phyloP scores from a whole-genome alignment of 1,284 basidiomycete species.

The Heterobasidion parviporum region DNA sequence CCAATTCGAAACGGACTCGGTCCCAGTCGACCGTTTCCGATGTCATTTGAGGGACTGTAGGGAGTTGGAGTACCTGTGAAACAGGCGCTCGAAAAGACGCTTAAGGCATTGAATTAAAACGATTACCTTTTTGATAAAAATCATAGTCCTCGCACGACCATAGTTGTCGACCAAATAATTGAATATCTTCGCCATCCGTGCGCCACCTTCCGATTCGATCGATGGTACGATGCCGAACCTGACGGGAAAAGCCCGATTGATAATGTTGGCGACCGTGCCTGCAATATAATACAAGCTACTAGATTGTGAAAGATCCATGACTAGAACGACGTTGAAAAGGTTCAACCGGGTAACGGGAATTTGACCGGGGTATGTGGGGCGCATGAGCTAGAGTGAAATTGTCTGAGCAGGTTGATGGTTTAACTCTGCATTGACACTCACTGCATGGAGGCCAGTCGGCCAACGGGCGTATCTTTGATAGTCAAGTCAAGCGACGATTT shows the following conservation, averaged over 20 bases:
- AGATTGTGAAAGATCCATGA: slow-evolving; percentile 68
- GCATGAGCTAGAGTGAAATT: slow-evolving; percentile 45
- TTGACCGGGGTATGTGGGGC: slow-evolving; percentile 67
- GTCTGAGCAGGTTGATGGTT: slow-evolving; percentile 9
- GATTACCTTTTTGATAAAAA: slow-evolving; percentile 49
- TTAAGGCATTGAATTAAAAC: neutral
- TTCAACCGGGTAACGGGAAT: slow-evolving; percentile 69
- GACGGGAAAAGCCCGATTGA: slow-evolving; percentile 67
- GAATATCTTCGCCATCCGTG: slow-evolving; percentile 65
- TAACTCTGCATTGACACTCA: slow-evolving; percentile 22
- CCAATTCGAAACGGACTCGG: slow-evolving; percentile 33
- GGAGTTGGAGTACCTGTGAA: neutral
- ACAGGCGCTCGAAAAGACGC: too few species aligned
- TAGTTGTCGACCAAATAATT: slow-evolving; percentile 59
- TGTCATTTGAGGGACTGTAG: neutral
- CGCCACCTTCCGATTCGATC: slow-evolving; percentile 50
- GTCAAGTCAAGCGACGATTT: too few species aligned
- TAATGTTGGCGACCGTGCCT: slow-evolving; percentile 56
- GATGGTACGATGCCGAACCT: slow-evolving; percentile 81
- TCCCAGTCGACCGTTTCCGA: slow-evolving; percentile 32
- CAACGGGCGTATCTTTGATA: slow-evolving; percentile 42
- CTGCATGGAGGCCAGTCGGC: slow-evolving; percentile 40
- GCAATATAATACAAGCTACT: slow-evolving; percentile 55
- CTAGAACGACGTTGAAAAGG: slow-evolving; percentile 73
- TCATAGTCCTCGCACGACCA: slow-evolving; percentile 54